Evolutionary conservation across 495 filamentous ascomycete species (phyloP), one percentile per base, ranked within the genome.

Genomic region (Thozetella sp.): DNA sequence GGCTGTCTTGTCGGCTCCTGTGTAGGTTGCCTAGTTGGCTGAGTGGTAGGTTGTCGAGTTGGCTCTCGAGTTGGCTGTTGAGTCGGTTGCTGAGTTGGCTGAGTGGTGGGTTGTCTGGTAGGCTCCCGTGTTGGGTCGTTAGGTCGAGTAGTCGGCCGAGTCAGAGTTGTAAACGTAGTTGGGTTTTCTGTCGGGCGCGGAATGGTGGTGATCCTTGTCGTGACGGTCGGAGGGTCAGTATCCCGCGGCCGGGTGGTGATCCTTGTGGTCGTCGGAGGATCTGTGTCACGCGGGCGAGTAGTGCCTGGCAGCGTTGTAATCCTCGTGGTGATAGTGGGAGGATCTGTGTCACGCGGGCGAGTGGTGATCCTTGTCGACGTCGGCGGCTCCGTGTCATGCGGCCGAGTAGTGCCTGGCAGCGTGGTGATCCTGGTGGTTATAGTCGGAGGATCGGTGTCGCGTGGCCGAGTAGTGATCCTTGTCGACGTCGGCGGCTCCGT

Each of bases 401-500:
- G 22, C 13, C 11, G 3, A 13, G 51, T 24, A 17, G 53, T 11
- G 20, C 53, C 3, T 6, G 53, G 53, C 25, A 56, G 15, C 17
- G 37, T 48, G 3, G 54, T 56, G 20, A 58, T 53, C 22, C 51
- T 51, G 17, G 56, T 58, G 20, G 19, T 43, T 4, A 58, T 26
- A 9, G 22, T 22, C 23, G 54, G 11, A 22, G 54, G 22, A 15
- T 34, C 22, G 53, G 53, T 22, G 9, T 55, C 53, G 55, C 13
- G 51, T 53, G 20, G 60, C 54, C 1, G 34, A 48, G 30, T 24
- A 37, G 30, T 37, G 30, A 15, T 37, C 17, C 48, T 23, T 1
- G 55, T 57, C 4, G 37, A 50, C 19, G 55, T 54, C 2, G 60
- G 60, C 15, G 13, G 48, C 25, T 25, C 9, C 1, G 60, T 62